Conservation (phyloP, 2,329 filamentous ascomycete genomes). For the Pseudomassariella vexata region DNA sequence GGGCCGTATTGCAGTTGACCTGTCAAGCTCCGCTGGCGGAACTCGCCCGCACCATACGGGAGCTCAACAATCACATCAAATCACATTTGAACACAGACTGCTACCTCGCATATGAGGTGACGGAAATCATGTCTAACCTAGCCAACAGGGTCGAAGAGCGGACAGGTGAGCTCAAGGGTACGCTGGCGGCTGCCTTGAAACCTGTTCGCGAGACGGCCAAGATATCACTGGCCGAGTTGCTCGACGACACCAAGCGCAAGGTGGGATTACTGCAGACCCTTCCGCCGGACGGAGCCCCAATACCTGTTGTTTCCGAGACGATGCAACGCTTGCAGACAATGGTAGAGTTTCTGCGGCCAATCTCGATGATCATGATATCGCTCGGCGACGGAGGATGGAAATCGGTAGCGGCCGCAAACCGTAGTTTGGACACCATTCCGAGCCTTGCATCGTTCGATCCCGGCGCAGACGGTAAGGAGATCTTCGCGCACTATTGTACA, state of each 20-base stretch:
- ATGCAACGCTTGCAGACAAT: constrained; percentile 84
- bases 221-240: constrained; percentile 70
- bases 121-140: constrained; percentile 78
- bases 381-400: constrained; percentile 91
- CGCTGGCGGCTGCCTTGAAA: constrained; percentile 79
- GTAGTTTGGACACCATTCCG: constrained; percentile 58
- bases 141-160: constrained; percentile 74
- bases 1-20: constrained; percentile 69
- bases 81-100: constrained; percentile 83
- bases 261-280: constrained; percentile 61
- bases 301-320: constrained; percentile 74
- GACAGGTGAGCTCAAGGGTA: constrained; percentile 78
- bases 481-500: constrained; percentile 83
- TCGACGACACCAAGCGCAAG: constrained; percentile 75
- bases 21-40: constrained; percentile 74
- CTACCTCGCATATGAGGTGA: constrained; percentile 90
- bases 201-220: constrained; percentile 92
- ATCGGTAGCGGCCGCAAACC: constrained; percentile 40
- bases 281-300: constrained; percentile 70
- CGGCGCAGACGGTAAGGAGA: constrained; percentile 77
- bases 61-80: constrained; percentile 87
- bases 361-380: constrained; percentile 86
- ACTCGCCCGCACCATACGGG: constrained; percentile 77
- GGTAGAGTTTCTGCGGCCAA: constrained; percentile 77
- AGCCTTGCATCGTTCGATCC: constrained; percentile 79